A percentile compares a stretch with the other conserved stretches of the same genome.
Conservation (phyloP, 148 eudicot genomes). For the Spergularia marina region DNA sequence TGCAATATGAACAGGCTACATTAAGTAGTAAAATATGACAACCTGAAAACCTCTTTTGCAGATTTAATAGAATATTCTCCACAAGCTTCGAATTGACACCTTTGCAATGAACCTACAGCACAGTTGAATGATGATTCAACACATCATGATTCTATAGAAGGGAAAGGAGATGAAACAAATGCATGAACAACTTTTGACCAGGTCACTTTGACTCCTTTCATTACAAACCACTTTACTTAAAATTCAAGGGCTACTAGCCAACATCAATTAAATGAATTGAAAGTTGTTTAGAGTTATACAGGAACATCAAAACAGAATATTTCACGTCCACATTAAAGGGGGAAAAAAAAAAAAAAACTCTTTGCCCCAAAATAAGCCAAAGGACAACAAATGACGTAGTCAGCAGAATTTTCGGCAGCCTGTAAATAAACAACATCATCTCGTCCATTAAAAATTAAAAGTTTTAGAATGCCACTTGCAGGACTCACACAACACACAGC, state of each 20-base stretch:
- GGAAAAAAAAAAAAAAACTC: not conserved
- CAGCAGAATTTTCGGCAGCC: not conserved
- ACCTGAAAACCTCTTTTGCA: constrained; percentile 75
- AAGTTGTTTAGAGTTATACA: not conserved
- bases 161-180: not conserved
- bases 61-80: constrained; percentile 44
- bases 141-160: not conserved
- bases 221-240: not conserved
- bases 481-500: not conserved
- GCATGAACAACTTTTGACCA: not conserved
- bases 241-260: not conserved
- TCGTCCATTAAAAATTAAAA: not conserved
- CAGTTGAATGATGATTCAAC: not conserved
- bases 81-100: constrained; percentile 71
- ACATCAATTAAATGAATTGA: not conserved
- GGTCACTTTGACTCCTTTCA: not conserved
- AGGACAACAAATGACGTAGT: not conserved
- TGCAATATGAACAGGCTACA: not conserved
- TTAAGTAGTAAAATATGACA: not conserved
- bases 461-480: not conserved
- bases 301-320: not conserved
- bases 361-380: not conserved
- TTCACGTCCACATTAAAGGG: not conserved
- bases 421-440: not conserved
- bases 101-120: constrained; percentile 81